Conservation (phyloP, 495 filamentous ascomycete genomes). For the Pseudevernia furfuracea region DNA sequence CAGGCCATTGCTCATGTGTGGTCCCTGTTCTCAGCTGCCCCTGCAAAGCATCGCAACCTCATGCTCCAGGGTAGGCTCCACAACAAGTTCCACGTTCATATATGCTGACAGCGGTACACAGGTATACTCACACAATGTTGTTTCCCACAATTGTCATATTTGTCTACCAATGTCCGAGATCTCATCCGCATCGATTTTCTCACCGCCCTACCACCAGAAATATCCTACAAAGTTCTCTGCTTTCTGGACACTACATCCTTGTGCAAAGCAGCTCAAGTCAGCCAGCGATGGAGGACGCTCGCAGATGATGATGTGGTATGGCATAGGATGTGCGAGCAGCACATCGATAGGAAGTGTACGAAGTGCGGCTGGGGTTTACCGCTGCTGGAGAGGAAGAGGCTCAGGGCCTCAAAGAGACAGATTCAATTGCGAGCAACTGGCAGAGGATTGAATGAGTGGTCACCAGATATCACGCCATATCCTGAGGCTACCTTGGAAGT, state of each 20-base stretch:
- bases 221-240: constrained; percentile 87
- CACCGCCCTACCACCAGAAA: constrained; percentile 75
- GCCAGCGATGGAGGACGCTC: constrained; percentile 72
- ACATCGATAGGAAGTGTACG: constrained; percentile 91
- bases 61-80: constrained; percentile 72
- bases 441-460: constrained; percentile 46
- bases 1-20: constrained; percentile 92
- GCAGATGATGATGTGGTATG: constrained; percentile 97
- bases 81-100: neutral
- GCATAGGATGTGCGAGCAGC: constrained; percentile 98
- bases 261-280: constrained; percentile 95
- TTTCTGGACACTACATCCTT: constrained; percentile 93
- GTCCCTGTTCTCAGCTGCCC: constrained; percentile 94
- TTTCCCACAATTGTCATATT: constrained; percentile 89
- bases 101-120: neutral
- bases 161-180: constrained; percentile 78
- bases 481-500: constrained; percentile 27
- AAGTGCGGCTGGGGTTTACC: constrained; percentile 97
- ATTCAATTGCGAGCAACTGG: constrained; percentile 63
- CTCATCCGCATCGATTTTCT: constrained; percentile 96
- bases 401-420: constrained; percentile 80
- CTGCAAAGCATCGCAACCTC: constrained; percentile 83
- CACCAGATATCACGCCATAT: constrained; percentile 43
- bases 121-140: constrained; percentile 85
- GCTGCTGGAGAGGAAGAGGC: constrained; percentile 74